Evolutionary conservation across 2,329 filamentous ascomycete species (phyloP).

Genomic region (Clonostachys solani): DNA sequence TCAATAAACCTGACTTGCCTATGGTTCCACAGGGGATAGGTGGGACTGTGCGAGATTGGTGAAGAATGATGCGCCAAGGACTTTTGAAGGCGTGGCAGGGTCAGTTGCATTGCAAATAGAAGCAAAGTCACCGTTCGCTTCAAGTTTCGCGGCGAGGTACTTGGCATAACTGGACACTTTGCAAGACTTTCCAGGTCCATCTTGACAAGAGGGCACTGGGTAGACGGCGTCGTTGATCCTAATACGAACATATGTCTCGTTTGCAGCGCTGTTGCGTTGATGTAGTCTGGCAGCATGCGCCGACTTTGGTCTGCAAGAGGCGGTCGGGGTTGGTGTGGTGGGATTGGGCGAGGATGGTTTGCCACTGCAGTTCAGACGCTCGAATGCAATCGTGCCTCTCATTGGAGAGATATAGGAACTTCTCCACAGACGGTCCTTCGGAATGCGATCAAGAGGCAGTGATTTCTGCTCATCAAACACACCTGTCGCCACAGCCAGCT

Average conservation of each 20-base stretch:
- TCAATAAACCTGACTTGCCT: no score
- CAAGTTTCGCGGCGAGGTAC: no score
- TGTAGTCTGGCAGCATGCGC: no score
- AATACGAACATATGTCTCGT: slow-evolving; percentile 7
- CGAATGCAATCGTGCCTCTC: slow-evolving; percentile 62
- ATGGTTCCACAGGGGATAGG: no score
- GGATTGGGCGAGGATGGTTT: slow-evolving; percentile 2
- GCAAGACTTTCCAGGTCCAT: slow-evolving; percentile 51
- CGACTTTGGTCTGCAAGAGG: no score
- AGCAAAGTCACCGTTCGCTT: no score
- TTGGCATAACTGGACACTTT: slow-evolving; percentile 33
- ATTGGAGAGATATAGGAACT: slow-evolving; percentile 55
- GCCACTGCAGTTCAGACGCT: slow-evolving; percentile 50
- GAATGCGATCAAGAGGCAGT: slow-evolving; percentile 41
- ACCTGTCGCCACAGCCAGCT: slow-evolving; percentile 55
- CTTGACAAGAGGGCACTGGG: slow-evolving; percentile 48
- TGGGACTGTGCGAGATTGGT: no score
- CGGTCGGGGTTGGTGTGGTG: neutral
- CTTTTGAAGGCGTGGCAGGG: no score
- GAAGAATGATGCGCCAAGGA: no score
- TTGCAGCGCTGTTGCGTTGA: neutral
- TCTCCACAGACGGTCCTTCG: slow-evolving; percentile 45
- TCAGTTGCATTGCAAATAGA: no score
- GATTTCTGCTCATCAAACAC: slow-evolving; percentile 53
- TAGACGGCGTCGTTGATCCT: slow-evolving; percentile 33